Conservation (phyloP, 2,329 filamentous ascomycete species). For the Pyrenochaeta sp. region DNA sequence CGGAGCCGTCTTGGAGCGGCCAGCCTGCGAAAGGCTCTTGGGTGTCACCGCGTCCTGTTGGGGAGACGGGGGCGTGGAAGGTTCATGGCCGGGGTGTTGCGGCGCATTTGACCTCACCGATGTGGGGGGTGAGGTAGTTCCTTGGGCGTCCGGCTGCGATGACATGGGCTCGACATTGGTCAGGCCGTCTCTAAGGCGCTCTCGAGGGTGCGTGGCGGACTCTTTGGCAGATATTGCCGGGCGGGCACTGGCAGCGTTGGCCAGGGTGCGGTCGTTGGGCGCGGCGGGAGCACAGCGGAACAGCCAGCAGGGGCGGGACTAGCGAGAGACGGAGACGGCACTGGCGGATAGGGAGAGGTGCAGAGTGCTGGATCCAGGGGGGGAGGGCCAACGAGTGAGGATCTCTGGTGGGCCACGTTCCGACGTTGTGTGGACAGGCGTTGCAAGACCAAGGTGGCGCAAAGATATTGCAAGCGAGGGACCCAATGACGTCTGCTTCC, state of each 20-base stretch:
- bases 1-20: conserved; percentile 51
- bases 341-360: conserved; percentile 14
- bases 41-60: conserved; percentile 34
- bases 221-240: conserved; percentile 46
- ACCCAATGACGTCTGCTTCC: conserved; percentile 37
- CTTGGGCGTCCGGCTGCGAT: conserved; percentile 47
- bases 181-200: conserved; percentile 38
- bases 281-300: conserved; percentile 30
- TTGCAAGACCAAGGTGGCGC: conserved; percentile 27
- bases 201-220: conserved; percentile 38
- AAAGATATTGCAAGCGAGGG: conserved; percentile 32
- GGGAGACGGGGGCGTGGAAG: conserved; percentile 23
- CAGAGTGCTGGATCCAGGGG: conserved; percentile 18
- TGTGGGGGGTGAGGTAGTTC: conserved; percentile 51
- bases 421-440: conserved; percentile 33
- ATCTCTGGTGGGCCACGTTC: conserved; percentile 40
- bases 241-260: conserved; percentile 23
- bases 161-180: conserved; percentile 57
- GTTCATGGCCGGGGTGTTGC: conserved; percentile 31
- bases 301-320: conserved; percentile 26
- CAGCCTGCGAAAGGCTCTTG: conserved; percentile 46
- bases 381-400: conserved; percentile 33
- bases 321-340: conserved; percentile 24
- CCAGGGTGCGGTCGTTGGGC: conserved; percentile 31
- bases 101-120: conserved; percentile 50